Evolutionary conservation across 768 basidiomycete genomes (phyloP).

Genomic region (Macrolepiota dolichaula): DNA sequence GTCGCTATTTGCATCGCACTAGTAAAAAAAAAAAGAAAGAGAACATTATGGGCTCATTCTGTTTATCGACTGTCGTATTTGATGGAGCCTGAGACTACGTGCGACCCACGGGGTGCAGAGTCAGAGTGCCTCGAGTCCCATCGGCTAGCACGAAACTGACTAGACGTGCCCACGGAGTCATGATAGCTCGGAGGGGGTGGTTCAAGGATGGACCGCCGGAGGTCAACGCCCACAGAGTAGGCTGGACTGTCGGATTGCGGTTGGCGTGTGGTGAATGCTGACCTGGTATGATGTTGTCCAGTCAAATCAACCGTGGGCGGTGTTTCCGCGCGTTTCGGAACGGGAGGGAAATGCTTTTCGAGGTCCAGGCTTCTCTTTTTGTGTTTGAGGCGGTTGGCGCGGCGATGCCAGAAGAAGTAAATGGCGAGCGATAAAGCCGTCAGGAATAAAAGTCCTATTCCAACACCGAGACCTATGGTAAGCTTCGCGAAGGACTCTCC

Average conservation of each 20-base stretch:
- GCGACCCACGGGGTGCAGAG: neutral
- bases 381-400: neutral
- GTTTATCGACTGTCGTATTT: neutral
- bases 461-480: neutral
- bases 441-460: neutral
- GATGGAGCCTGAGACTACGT: neutral
- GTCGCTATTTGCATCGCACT: neutral
- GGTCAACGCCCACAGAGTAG: neutral
- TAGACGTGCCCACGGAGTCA: neutral
- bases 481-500: neutral
- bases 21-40: neutral
- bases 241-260: neutral
- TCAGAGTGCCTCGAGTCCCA: neutral
- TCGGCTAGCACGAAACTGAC: neutral
- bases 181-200: conserved; percentile 1
- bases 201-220: neutral
- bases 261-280: neutral
- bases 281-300: neutral
- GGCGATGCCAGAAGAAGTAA: neutral
- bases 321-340: neutral
- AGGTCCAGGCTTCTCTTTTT: neutral
- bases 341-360: neutral
- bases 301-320: too few species aligned
- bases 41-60: neutral
- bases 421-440: neutral